Evolutionary conservation across 1,284 basidiomycete genomes (phyloP), one percentile per base, ranked within the genome.

Genomic region (Xerocomus nothofagi): DNA sequence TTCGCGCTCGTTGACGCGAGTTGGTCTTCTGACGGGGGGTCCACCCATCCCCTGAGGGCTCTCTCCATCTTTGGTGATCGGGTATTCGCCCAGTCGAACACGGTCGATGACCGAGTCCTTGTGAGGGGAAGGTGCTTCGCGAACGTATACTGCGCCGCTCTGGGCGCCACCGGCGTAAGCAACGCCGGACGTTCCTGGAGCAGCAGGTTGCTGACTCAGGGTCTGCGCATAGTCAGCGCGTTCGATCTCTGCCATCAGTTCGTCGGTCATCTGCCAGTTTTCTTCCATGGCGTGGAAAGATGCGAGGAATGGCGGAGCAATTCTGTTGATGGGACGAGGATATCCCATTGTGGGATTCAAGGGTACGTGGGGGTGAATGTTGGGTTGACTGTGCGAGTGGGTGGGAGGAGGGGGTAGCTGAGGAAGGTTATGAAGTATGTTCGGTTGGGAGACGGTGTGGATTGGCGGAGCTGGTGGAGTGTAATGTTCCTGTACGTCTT

Each of bases 201-300:
- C 65, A 48, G 61, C 49, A 56, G 52, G 64, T 61, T 57, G 72
- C 69, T 56, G 66, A 34, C 53, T 67, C 65, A 61, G 51, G 51
- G 65, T 68, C 57, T 62, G 70, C 56, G 63, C 77, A 71, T 53
- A 73, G 53, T 76, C 72, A 11, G 80, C 81, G 30, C 79, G 75
- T 61, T 86, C 84, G 55, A 87, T 83, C 54, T 86, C 82, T 23
- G 80, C 82, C 65, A 86, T 72, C 24, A 87, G 72, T 56, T 87
- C 81, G 31, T 81, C 79, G 0, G 84, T 84, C 74, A 86, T 78
- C 49, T 83, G 75, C 76, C 80, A 86, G 39, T 74, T 74, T 43
- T 83, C 81, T 20, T 79, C 80, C 56, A 76, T 59, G 20, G 72
- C 68, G 46, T 79, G 72, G 72, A 62, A 76, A 74, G 58, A 78